Percentiles rank a stretch among this genome's conserved stretches.
Evolutionary conservation across 2,329 filamentous ascomycete species (phyloP).

Genomic region (Scleromitrula shiraiana): DNA sequence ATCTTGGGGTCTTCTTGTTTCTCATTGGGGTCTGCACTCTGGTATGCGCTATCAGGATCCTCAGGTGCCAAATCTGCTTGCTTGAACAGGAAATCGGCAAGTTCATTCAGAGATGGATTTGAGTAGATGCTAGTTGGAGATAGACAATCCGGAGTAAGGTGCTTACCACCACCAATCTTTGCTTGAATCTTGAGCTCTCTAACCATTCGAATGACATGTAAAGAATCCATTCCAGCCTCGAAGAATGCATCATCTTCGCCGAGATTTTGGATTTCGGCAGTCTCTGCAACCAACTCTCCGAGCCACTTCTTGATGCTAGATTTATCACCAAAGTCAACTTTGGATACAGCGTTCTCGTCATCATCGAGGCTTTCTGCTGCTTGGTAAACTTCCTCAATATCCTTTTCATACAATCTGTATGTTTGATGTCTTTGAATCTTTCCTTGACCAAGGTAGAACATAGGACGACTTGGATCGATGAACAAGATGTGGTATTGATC

Average conservation of each 20-base stretch:
- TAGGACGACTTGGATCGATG: conserved; percentile 26
- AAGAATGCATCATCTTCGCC: conserved; percentile 10
- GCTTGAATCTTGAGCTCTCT: conserved; percentile 11
- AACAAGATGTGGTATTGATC: conserved; percentile 29
- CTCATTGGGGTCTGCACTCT: conserved; percentile 6
- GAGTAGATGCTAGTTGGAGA: conserved; percentile 9
- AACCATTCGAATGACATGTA: conserved; percentile 13
- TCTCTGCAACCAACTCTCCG: conserved; percentile 4
- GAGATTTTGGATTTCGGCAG: conserved; percentile 7
- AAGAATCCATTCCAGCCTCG: conserved; percentile 14
- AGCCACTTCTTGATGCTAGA: conserved; percentile 10
- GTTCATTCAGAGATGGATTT: conserved; percentile 9
- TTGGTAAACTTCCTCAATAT: conserved; percentile 31
- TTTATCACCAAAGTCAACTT: conserved; percentile 9
- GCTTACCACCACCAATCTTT: conserved; percentile 7
- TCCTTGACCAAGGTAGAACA: conserved; percentile 31
- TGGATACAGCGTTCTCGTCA: neutral
- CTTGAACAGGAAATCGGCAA: conserved; percentile 8
- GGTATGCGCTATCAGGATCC: conserved; percentile 9
- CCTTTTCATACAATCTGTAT: conserved; percentile 25
- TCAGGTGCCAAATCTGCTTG: conserved; percentile 6
- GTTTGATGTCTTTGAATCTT: conserved; percentile 31
- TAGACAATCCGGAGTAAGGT: conserved; percentile 5
- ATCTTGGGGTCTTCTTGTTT: conserved; percentile 3
- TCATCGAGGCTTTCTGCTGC: conserved; percentile 14